Conservation (phyloP, 805 yeast genomes). For the Saccharomycopsis sp. region DNA sequence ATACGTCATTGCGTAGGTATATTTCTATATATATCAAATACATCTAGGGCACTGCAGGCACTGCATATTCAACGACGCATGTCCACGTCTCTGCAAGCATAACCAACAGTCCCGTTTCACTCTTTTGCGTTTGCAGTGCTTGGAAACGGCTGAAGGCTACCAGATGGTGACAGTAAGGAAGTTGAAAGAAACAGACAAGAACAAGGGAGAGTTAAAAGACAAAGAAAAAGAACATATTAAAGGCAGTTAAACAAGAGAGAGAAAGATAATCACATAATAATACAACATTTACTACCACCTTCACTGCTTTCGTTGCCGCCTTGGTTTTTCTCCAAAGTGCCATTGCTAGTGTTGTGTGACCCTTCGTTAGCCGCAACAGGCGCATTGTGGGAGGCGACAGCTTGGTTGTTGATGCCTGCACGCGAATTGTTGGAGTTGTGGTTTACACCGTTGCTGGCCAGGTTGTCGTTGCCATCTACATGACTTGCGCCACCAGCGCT, state of each 20-base stretch:
- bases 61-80: too few species aligned
- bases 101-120: too few species aligned
- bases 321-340: neutral
- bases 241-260: neutral
- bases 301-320: neutral
- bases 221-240: neutral
- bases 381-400: too few species aligned
- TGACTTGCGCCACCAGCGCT: neutral
- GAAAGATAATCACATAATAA: constrained; percentile 4
- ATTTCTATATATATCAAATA: too few species aligned
- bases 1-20: too few species aligned
- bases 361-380: too few species aligned
- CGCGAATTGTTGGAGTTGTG: neutral
- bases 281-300: constrained; percentile 1
- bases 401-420: neutral
- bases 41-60: too few species aligned
- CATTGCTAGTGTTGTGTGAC: neutral
- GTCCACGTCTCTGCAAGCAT: too few species aligned
- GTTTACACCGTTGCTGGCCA: neutral
- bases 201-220: neutral
- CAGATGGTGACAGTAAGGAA: too few species aligned
- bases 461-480: neutral
- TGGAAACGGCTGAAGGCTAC: too few species aligned
- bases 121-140: too few species aligned
- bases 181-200: too few species aligned